phyloP scores from a whole-genome alignment of 2,329 filamentous ascomycete species.

The Sordariomycetes sp. region DNA sequence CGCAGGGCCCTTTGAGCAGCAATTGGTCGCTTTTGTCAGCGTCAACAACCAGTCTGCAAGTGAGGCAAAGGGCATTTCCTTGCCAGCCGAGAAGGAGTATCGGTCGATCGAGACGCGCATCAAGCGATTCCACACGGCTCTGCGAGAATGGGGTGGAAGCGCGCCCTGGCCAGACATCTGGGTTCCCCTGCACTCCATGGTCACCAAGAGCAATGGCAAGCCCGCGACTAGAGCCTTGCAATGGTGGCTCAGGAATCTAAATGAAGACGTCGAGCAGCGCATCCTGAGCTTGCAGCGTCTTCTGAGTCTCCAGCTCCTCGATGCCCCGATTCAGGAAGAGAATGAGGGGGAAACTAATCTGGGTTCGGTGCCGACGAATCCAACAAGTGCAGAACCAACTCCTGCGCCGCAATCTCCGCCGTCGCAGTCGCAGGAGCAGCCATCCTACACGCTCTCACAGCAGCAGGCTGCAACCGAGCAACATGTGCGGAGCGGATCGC shows the following conservation, averaged over 20 bases:
- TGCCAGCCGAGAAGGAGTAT: constrained; percentile 1
- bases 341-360: not conserved
- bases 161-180: constrained; percentile 33
- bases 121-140: constrained; percentile 27
- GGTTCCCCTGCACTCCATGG: constrained; percentile 36
- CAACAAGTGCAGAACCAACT: too few species aligned
- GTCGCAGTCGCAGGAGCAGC: not conserved
- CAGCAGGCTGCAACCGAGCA: not conserved
- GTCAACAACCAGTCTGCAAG: not conserved
- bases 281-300: constrained; percentile 31
- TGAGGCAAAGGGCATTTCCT: constrained; percentile 3
- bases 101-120: constrained; percentile 29
- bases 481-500: not conserved
- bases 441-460: too few species aligned
- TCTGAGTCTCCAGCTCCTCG: constrained; percentile 9
- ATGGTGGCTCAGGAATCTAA: constrained; percentile 45
- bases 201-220: constrained; percentile 2
- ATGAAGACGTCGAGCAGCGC: constrained; percentile 31
- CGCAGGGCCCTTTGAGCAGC: constrained; percentile 4
- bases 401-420: not conserved
- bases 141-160: constrained; percentile 22
- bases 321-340: constrained; percentile 9
- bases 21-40: constrained; percentile 6
- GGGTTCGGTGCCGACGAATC: too few species aligned
- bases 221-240: constrained; percentile 20